Evolutionary conservation across 208 protist species (phyloP), one percentile per base, ranked within the genome.

Genomic region (Acanthamoeba castellanii): DNA sequence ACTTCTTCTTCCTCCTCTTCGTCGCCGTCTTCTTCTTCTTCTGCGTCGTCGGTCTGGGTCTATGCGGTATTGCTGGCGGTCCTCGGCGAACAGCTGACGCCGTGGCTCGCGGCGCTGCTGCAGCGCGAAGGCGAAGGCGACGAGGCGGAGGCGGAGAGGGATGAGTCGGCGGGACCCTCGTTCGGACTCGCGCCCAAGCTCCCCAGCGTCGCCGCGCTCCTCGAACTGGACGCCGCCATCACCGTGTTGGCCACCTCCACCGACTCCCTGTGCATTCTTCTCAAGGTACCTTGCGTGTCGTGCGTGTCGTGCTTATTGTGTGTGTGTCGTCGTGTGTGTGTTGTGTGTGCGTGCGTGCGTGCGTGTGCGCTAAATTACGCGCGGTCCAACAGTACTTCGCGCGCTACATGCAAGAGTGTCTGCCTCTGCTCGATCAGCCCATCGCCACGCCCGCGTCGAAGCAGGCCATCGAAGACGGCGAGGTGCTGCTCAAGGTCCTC

Each of bases 391-490:
- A 87, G 78, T 87, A 64, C 47, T 87, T 87, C 78, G 37, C 78
- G 50, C 42, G 78, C 20, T 87, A 87, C 50, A 20, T 87, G 30
- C 78, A 87, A 61, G 78, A 87, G 78, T 87, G 78, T 34, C n/a
- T 87, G 78, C 78, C 78, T 11, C 78, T 64, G 78, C 30, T 87
- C 42, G 78, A 87, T n/a, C 78, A 87, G 32, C 45, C 78, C 22
- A 87, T 87, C 78, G 78, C 78, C n/a, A 87, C 78, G 6, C 78
- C 78, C 14, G 78, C 78, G 3, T 87, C 78, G 22, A 57, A 61
- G 50, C 78, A 87, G 50, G 78, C 78, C 18, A 87, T 87, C 20
- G 78, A 87, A 25, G 85, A 92, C 34, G 55, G 85, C 85, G 85
- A 92, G 61, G 37, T 74, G 2, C 59, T 74, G 59, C 85, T 92